Conservation (phyloP, 257 asterid genomes). For the Rehmannia glutinosa region DNA sequence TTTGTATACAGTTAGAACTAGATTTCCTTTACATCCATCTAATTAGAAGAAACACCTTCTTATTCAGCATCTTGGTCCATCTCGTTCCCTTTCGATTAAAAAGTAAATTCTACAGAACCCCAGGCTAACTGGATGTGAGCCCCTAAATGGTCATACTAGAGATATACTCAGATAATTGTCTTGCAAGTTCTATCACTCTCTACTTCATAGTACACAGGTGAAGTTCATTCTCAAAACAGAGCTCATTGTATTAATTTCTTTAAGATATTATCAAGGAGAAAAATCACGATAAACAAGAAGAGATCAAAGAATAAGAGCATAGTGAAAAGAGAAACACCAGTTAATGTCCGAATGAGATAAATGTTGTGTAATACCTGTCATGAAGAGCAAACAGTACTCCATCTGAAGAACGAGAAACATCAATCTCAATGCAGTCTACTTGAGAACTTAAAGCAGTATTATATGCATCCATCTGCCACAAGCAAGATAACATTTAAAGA, state of each 20-base stretch:
- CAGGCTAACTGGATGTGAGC: background rate
- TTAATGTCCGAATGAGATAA: constrained; percentile 4
- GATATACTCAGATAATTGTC: background rate
- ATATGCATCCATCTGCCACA: constrained; percentile 72
- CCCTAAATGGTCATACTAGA: background rate
- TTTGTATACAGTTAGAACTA: too few relatives aligned
- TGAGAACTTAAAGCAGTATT: constrained; percentile 60
- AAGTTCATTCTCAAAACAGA: background rate
- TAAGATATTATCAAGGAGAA: background rate
- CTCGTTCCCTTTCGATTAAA: constrained; percentile 7
- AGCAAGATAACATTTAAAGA: constrained; percentile 9
- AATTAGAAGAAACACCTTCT: constrained; percentile 1
- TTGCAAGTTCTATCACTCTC: background rate
- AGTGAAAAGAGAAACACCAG: constrained; percentile 14
- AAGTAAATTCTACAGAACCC: background rate
- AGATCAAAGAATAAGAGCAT: background rate
- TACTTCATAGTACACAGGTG: background rate
- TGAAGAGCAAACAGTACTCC: constrained; percentile 90
- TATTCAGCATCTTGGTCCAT: background rate
- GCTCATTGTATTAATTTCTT: background rate
- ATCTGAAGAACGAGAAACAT: constrained; percentile 91
- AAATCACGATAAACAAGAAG: background rate
- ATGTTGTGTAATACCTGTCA: constrained; percentile 63
- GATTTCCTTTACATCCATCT: too few relatives aligned
- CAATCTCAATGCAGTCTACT: constrained; percentile 94